Percentiles rank a stretch among this genome's conserved stretches.
phyloP scores from a whole-genome alignment of 108 stramenopile genomes.

The Fragilariopsis cylindrus region DNA sequence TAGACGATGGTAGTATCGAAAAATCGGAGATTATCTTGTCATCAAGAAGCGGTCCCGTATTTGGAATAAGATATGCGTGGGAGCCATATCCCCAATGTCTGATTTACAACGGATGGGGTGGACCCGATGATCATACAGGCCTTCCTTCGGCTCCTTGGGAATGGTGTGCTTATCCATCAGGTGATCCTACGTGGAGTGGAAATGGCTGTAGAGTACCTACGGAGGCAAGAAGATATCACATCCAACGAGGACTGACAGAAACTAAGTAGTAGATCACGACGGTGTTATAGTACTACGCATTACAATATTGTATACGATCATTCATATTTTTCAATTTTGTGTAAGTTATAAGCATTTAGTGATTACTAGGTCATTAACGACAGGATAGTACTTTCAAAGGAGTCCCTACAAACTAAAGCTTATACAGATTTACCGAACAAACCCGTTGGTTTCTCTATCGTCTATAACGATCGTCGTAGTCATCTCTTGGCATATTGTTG shows the following conservation, averaged over 20 bases:
- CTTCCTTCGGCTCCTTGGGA: constrained; percentile 19
- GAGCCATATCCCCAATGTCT: constrained; percentile 23
- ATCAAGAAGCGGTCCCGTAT: not conserved
- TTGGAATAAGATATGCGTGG: constrained; percentile 36
- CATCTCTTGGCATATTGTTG: constrained; percentile 40
- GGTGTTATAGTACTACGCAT: no score
- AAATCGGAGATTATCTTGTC: constrained; percentile 3
- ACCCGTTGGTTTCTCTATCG: not conserved
- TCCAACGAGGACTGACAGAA: not conserved
- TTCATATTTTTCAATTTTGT: no score
- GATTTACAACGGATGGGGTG: constrained; percentile 28
- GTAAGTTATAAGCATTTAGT: no score
- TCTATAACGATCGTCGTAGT: constrained; percentile 31
- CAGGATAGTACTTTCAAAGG: no score
- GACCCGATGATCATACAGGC: constrained; percentile 32
- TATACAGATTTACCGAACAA: no score
- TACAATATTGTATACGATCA: no score
- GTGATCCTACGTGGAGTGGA: constrained; percentile 10
- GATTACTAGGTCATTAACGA: no score
- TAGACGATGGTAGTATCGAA: constrained; percentile 7
- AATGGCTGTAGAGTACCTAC: constrained; percentile 3
- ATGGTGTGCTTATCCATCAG: constrained; percentile 22
- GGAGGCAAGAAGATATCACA: not conserved
- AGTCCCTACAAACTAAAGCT: not conserved
- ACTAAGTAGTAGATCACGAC: no score